These are phyloP conservation scores for Microdochium nivale DNA, from an alignment of 2,329 filamentous ascomycete genomes.

Conservation along the genomic window DNA sequence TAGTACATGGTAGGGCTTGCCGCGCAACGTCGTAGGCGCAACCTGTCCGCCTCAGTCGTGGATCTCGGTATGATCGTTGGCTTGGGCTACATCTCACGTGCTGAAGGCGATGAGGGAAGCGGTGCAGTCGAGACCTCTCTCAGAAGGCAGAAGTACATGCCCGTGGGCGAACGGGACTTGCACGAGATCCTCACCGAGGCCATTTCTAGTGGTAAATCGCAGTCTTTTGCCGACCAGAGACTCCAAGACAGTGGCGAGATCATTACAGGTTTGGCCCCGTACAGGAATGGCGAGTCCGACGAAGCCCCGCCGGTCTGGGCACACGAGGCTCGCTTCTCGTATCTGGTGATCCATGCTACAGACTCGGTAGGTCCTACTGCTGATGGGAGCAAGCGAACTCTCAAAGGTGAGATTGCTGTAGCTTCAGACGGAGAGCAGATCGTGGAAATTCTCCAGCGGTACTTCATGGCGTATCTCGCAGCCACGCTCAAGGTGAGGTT, in stretches of 20 bases:
- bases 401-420: not conserved
- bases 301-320: conserved; percentile 1
- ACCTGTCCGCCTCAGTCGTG: conserved; percentile 24
- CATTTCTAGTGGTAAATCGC: conserved; percentile 17
- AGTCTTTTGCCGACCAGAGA: no score
- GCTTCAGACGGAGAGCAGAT: conserved; percentile 1
- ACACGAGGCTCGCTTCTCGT: conserved; percentile 2
- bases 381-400: not conserved
- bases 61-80: conserved; percentile 38
- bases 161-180: conserved; percentile 22
- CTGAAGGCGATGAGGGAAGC: conserved; percentile 20
- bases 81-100: conserved; percentile 31
- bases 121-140: conserved; percentile 27
- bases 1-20: conserved; percentile 34
- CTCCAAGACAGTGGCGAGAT: no score
- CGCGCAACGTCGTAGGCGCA: conserved; percentile 23
- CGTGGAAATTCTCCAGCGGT: not conserved
- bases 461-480: not conserved
- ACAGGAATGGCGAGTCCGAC: not conserved
- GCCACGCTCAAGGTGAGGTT: conserved; percentile 1
- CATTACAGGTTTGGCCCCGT: conserved; percentile 5
- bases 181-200: conserved; percentile 29
- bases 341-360: not conserved
- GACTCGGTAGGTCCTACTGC: not conserved
- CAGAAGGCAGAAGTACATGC: conserved; percentile 31